Base-by-base conservation (phyloP, 768 basidiomycete genomes). In the Leucocoprinus birnbaumii region DNA sequence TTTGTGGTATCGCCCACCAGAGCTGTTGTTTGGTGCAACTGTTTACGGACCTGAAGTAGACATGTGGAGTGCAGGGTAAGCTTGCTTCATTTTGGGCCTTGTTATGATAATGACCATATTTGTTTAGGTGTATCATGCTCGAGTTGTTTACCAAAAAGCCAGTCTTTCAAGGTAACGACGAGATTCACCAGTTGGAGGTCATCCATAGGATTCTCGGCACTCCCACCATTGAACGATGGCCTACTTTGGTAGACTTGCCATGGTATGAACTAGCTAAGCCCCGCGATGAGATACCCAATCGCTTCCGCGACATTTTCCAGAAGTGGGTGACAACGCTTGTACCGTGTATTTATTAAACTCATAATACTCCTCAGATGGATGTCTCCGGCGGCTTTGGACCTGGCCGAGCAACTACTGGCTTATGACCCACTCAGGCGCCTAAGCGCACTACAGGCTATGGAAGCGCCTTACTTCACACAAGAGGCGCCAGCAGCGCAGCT, bases 241-340 rank as follows among this genome's bases (percentile, higher is more conserved):
- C 89, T 3, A 85, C 82, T 13, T 73, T 98, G 37, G 77, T 82
- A 9, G 86, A 86, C 64, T 73, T 99, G 47, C 97, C 97, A 2
- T 99, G 97, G 97, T 99, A 93, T 65, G 97, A 99, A 68, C 80
- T 99, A n/a, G 88, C 99, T 48, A 94, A 92, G 68, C 94, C 96
- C 1, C 87, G 83, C 63, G 86, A 91, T 47, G 67, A 71, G 11
- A 71, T 93, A 9, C 80, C 82, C 14, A 89, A 89, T 62, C 84
- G 80, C 54, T 94, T 99, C 64, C 78, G 89, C 46, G 87, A 90
- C 44, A 70, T 86, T n/a, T 98, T 96, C 67, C 79, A 85, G 62
- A 91, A 88, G 94, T 95, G 61, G 51, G 77, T 66, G n/a, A 27
- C 48, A 37, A 26, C 27, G 37, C 48, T 38, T 41, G n/a, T n/a